Evolutionary conservation across 116 monocot species (phyloP), one percentile per base, ranked within the genome.

Genomic region (Thalassia testudinum): DNA sequence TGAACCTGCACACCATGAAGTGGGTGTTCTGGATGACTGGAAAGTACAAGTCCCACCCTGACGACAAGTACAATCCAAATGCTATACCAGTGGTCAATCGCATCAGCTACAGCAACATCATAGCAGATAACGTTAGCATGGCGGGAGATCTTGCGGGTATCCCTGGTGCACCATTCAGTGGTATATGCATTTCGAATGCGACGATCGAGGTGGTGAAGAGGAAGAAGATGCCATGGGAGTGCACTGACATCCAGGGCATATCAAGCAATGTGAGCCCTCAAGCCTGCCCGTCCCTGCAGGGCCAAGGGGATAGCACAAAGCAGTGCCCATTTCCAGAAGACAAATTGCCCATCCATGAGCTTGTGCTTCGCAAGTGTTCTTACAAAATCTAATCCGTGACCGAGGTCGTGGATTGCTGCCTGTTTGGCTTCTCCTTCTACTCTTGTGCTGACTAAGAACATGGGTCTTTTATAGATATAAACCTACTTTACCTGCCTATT

Each of bases 111-210:
- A 79, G 80, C 58, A 51, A 92, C 19, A 75, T 92, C 6, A 60
- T 76, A 0, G 92, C 92, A 0, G 66, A 58, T 4, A 70, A 78
- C 38, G 92, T 92, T 29, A 73, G 62, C 17, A 70, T 57, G 37
- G 83, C 83, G 0, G 87, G 72, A 8, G 66, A 69, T 18, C 66
- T 92, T 50, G 80, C 71, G 56, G 92, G 92, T 14, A 83, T 87
- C 7, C 30, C 60, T 10, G 58, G 55, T 21, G 75, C 57, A 0
- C 69, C 80, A 0, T 87, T 87, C 54, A 73, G 54, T 11, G 80
- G 80, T 17, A 83, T 92, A n/a, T 92, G 92, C 56, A 63, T 92
- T 0, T 83, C 80, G 0, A 92, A 92, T 50, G 80, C 82, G 1
- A 80, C 87, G 1, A 43, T 68, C 19, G 78, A 66, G 15, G 45